phyloP scores from a whole-genome alignment of 2,329 filamentous ascomycete species.

The Colletotrichum limetticola region DNA sequence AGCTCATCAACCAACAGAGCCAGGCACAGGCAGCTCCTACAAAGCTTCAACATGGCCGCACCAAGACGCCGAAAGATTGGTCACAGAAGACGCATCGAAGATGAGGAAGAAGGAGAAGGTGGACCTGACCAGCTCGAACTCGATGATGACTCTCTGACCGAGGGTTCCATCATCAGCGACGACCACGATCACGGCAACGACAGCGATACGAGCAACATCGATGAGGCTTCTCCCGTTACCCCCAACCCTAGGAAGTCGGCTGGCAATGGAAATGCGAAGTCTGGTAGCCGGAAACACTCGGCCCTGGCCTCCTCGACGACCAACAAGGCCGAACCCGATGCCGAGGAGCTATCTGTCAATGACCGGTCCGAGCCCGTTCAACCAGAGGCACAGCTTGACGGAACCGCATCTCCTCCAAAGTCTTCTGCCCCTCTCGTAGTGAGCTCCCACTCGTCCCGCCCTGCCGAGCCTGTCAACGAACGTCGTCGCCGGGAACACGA shows the following conservation, averaged over 20 bases:
- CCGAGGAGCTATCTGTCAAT: slow-evolving; percentile 61
- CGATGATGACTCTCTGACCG: slow-evolving; percentile 74
- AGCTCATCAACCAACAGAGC: slow-evolving; percentile 2
- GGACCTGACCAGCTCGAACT: slow-evolving; percentile 65
- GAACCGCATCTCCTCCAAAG: slow-evolving; percentile 51
- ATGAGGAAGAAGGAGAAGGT: slow-evolving; percentile 77
- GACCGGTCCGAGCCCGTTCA: slow-evolving; percentile 53
- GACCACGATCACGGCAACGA: slow-evolving; percentile 69
- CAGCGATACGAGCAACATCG: slow-evolving; percentile 73
- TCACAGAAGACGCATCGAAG: slow-evolving; percentile 74
- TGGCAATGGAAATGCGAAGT: slow-evolving; percentile 54
- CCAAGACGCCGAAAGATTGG: slow-evolving; percentile 73
- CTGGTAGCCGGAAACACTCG: slow-evolving; percentile 43
- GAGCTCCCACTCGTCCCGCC: slow-evolving; percentile 61
- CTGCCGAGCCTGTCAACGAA: slow-evolving; percentile 71
- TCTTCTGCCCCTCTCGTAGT: slow-evolving; percentile 63
- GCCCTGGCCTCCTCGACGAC: slow-evolving; percentile 49
- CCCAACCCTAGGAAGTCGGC: slow-evolving; percentile 51
- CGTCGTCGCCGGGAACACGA: slow-evolving; percentile 87
- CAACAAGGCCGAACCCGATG: slow-evolving; percentile 57
- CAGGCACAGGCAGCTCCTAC: slow-evolving; percentile 15
- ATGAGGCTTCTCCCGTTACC: slow-evolving; percentile 64
- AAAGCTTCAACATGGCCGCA: slow-evolving; percentile 54
- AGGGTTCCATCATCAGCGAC: slow-evolving; percentile 71
- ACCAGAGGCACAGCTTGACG: slow-evolving; percentile 58